phyloP scores from a whole-genome alignment of 805 yeast species.

The Candida tibetensis region DNA sequence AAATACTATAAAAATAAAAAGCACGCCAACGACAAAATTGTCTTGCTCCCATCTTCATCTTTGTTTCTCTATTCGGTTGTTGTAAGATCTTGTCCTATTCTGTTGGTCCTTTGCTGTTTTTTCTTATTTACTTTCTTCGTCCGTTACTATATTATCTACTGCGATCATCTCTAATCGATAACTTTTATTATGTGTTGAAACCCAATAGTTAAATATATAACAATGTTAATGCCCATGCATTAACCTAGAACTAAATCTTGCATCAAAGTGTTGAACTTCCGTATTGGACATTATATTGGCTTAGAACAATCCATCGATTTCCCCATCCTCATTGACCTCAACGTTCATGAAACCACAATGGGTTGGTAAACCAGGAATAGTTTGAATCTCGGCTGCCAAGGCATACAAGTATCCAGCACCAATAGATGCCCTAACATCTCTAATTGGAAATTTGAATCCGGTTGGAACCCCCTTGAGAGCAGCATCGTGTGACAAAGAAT shows the following conservation, averaged over 20 bases:
- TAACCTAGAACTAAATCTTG: slow-evolving; percentile 1
- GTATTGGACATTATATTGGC: slow-evolving; percentile 1
- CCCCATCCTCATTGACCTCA: slow-evolving; percentile 84
- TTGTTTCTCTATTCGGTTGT: too few species aligned
- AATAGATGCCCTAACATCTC: slow-evolving; percentile 89
- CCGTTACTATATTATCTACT: too few species aligned
- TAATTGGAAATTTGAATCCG: slow-evolving; percentile 89
- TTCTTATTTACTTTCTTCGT: too few species aligned
- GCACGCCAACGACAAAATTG: too few species aligned
- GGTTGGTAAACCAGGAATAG: slow-evolving; percentile 96
- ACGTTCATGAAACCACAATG: slow-evolving; percentile 97
- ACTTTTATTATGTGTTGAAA: neutral
- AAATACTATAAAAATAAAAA: too few species aligned
- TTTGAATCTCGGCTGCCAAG: slow-evolving; percentile 93
- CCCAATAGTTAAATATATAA: neutral
- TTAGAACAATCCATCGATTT: slow-evolving; percentile 75
- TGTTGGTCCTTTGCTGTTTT: too few species aligned
- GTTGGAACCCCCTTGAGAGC: slow-evolving; percentile 91
- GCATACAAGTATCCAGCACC: slow-evolving; percentile 98
- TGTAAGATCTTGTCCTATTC: too few species aligned
- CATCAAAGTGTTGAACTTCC: slow-evolving; percentile 8
- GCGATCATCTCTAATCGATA: too few species aligned
- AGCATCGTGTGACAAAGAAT: slow-evolving; percentile 93
- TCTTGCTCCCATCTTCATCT: too few species aligned
- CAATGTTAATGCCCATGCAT: neutral